phyloP scores from a whole-genome alignment of 1,284 basidiomycete species.

The Earliella scabrosa region DNA sequence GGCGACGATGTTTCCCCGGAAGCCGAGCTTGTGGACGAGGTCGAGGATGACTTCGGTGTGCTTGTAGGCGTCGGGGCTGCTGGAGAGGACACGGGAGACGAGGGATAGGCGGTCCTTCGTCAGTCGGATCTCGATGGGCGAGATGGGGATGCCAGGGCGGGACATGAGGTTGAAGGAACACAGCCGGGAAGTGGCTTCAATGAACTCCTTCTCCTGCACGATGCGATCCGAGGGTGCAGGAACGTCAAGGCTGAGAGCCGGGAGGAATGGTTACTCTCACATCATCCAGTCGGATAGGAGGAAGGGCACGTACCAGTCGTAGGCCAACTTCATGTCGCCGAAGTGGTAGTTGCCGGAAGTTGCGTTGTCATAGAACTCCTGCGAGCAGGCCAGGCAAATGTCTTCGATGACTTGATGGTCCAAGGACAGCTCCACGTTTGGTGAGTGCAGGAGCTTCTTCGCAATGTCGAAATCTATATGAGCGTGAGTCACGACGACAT shows the following conservation, averaged over 20 bases:
- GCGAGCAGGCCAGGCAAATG: constrained; percentile 79
- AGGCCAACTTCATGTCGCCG: constrained; percentile 94
- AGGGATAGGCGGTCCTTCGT: constrained; percentile 86
- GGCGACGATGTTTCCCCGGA: constrained; percentile 67
- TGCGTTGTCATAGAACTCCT: constrained; percentile 94
- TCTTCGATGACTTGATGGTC: constrained; percentile 64
- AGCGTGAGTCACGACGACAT: too few species aligned
- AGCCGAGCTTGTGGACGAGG: constrained; percentile 86
- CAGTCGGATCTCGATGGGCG: constrained; percentile 90
- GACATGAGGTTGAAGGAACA: constrained; percentile 83
- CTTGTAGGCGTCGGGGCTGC: constrained; percentile 84
- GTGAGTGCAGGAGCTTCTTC: constrained; percentile 62
- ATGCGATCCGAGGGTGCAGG: constrained; percentile 67
- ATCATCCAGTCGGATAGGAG: constrained; percentile 14
- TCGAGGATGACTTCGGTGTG: constrained; percentile 91
- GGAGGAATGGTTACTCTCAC: neutral
- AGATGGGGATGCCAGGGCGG: constrained; percentile 74
- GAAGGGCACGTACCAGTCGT: constrained; percentile 76
- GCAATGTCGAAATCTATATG: constrained; percentile 82
- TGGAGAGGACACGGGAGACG: constrained; percentile 80
- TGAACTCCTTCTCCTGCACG: constrained; percentile 82
- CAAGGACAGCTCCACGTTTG: constrained; percentile 56
- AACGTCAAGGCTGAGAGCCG: constrained; percentile 69
- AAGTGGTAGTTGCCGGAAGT: constrained; percentile 88
- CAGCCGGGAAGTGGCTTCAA: constrained; percentile 90